Evolutionary conservation across 140 eudicot species (phyloP), one percentile per base, ranked within the genome.

Genomic region (Flaveria floridana): DNA sequence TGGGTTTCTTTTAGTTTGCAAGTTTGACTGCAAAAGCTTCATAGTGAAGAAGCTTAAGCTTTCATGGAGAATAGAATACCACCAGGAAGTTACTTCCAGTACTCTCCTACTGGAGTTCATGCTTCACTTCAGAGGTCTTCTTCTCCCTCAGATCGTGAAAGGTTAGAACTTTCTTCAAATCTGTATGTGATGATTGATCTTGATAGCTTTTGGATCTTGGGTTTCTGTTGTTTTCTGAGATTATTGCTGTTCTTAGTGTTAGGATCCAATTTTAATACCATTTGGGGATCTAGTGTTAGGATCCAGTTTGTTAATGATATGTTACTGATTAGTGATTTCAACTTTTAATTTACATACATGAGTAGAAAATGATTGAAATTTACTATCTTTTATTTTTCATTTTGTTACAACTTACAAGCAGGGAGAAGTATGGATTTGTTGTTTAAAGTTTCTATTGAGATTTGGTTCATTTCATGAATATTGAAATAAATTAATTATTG

Each of bases 71-170:
- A 71, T 65, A 85, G 89, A 80, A 89, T 85, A 59, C 89, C 89
- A 48, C 85, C 88, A 0, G 92, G 96, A 74, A 89, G 94, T 79
- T 89, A 85, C 87, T 89, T 89, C 79, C 96, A 89, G 85, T 87
- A 85, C 72, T 86, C 96, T 42, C 94, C 94, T 4, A 85, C 90
- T 76, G 87, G 88, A 46, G 80, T 81, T 46, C 86, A 78, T 77
- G 84, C 75, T 57, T 23, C 93, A 76, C 80, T 87, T 68, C 96
- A 83, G 48, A 87, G 86, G 87, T 84, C 93, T 73, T 69, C 86
- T 12, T 87, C 96, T 51, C 87, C 89, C 12, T 67, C 91, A 78
- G 94, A 89, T 84, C 96, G 89, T 73, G 89, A 87, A 80, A 82
- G 96, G 96, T 84, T 41, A 69, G 46, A 37, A 16, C 0, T 7